Evolutionary conservation across 2,329 filamentous ascomycete species (phyloP), one percentile per base, ranked within the genome.

Genomic region (Chrysoporthe deuterocubensis): DNA sequence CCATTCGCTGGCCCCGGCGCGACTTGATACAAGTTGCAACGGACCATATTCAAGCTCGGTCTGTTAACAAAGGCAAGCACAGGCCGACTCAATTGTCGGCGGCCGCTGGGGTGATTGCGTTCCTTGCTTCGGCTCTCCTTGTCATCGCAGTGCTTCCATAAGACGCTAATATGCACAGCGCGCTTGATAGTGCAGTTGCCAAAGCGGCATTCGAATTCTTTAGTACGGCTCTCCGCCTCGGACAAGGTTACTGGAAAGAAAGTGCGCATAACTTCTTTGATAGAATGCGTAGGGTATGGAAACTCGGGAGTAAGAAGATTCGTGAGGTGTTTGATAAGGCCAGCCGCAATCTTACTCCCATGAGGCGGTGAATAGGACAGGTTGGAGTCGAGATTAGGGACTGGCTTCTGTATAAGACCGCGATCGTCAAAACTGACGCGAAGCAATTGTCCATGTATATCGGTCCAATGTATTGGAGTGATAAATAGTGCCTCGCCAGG

Each of bases 391-490:
- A 68, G 63, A n/a, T 67, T 70, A 1, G 84, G 83, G 2, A 79
- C 72, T 2, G 83, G 82, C 7, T 74, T 80, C 44, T 77, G 75
- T 72, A 82, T 81, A 5, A 79, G 73, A 18, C 82, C 78, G 16
- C 80, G 76, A 71, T 82, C 77, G 34, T 75, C 68, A 75, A 87
- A 88, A 54, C 75, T 76, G 16, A 79, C 82, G 34, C 80, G 81
- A 4, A 88, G 82, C 1, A 87, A 76, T 58, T 78, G 74, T 11
- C 79, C 72, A 69, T 89, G 86, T 1, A 79, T 67, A 64, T 87
- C 85, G 18, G 83, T 87, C 86, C 86, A 89, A 72, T 80, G 82
- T 58, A 87, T 82, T 2, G 86, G 86, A 34, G 81, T 79, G 59
- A 84, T 76, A 68, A 83, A 87, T 26, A 89, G 82, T 0, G 81